Evolutionary conservation across 2,329 filamentous ascomycete genomes (phyloP).

Genomic region (Aureobasidium sp.): DNA sequence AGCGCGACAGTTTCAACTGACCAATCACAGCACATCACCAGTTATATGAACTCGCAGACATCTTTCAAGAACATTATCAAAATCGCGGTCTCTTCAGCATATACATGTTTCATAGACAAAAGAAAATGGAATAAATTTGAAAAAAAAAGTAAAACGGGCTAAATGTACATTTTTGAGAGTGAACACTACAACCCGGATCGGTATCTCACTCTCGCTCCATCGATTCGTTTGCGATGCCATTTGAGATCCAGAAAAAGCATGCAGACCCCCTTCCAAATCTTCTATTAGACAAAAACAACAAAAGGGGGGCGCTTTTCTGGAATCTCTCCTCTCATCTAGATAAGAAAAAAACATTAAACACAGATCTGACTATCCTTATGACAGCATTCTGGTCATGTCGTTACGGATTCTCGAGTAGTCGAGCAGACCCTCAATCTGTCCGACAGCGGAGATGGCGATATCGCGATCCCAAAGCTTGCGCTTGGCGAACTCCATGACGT

Average conservation of each 20-base stretch:
- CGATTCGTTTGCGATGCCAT: neutral
- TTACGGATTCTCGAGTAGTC: slow-evolving; percentile 73
- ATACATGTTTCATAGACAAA: neutral
- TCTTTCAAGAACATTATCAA: no score
- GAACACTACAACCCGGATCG: slow-evolving; percentile 15
- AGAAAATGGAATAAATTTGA: slow-evolving; percentile 14
- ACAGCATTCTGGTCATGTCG: slow-evolving; percentile 76
- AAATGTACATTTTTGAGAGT: slow-evolving; percentile 18
- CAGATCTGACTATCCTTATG: slow-evolving; percentile 24
- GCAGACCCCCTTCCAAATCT: neutral
- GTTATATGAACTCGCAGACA: no score
- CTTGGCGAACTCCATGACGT: slow-evolving; percentile 94
- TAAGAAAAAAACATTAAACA: slow-evolving; percentile 15
- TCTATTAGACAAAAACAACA: slow-evolving; percentile 9
- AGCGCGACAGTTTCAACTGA: neutral
- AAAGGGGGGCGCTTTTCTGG: neutral
- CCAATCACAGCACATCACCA: slow-evolving; percentile 8
- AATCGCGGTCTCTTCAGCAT: neutral
- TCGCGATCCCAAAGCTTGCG: slow-evolving; percentile 97
- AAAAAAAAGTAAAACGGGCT: slow-evolving; percentile 15
- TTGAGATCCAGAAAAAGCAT: neutral
- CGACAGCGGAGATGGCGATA: slow-evolving; percentile 86
- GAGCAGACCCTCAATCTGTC: slow-evolving; percentile 76
- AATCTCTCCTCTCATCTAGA: slow-evolving; percentile 7
- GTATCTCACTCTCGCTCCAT: slow-evolving; percentile 12